These are phyloP conservation scores for Saccharata proteae DNA, from an alignment of 2,329 filamentous ascomycete genomes.

Conservation along the genomic window DNA sequence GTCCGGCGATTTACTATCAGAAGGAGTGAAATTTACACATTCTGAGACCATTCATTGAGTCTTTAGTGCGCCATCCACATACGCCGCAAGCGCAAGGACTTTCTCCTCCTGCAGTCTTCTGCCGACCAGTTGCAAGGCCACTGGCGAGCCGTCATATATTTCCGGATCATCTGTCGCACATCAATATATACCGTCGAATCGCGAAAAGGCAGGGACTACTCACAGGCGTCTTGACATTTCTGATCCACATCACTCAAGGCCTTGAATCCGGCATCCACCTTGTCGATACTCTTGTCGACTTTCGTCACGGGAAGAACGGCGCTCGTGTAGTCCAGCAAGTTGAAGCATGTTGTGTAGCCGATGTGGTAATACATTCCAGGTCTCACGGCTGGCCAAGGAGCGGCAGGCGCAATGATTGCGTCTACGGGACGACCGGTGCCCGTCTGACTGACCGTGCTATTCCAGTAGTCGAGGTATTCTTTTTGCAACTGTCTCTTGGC, in stretches of 20 bases:
- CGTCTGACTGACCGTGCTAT: slow-evolving; percentile 15
- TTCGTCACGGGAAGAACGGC: slow-evolving; percentile 44
- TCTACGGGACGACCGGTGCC: slow-evolving; percentile 23
- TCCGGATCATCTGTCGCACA: slow-evolving; percentile 7
- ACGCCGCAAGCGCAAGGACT: slow-evolving; percentile 11
- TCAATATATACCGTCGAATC: too few species aligned
- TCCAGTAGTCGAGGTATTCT: slow-evolving; percentile 28
- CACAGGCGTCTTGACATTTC: slow-evolving; percentile 7
- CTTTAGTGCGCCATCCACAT: slow-evolving; percentile 2
- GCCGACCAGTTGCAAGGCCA: slow-evolving; percentile 15
- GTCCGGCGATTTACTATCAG: too few species aligned
- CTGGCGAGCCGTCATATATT: slow-evolving; percentile 12
- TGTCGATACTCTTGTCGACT: slow-evolving; percentile 40
- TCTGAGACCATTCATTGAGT: too few species aligned
- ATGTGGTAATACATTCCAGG: slow-evolving; percentile 36
- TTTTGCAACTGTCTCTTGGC: slow-evolving; percentile 18
- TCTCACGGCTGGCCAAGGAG: slow-evolving; percentile 27
- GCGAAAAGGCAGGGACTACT: too few species aligned
- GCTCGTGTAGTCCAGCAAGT: slow-evolving; percentile 44
- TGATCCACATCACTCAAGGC: slow-evolving; percentile 7
- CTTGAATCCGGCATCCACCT: slow-evolving; percentile 17
- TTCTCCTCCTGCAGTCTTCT: slow-evolving; percentile 15
- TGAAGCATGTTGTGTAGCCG: slow-evolving; percentile 36
- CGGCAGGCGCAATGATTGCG: slow-evolving; percentile 24
- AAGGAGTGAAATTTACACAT: too few species aligned